Base-by-base conservation (phyloP, 2,329 filamentous ascomycete species). In the Alternaria panax region DNA sequence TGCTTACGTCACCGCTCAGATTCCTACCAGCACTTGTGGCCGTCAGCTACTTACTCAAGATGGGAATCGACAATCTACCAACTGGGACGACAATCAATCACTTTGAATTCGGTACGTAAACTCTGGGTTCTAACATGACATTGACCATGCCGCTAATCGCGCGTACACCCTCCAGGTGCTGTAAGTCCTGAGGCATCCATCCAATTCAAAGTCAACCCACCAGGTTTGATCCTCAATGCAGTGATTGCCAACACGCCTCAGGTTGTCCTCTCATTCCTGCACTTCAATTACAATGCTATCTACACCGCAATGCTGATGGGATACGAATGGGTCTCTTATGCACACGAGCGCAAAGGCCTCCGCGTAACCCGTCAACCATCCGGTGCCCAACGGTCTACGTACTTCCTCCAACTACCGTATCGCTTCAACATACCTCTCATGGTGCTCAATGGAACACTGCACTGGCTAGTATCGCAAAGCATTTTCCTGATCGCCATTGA, bases 221-320 rank as follows among this genome's bases (percentile, higher is more conserved):
- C 14, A 16, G 30, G 3, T 32, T 32, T 32, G 5, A 32, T 32
- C 30, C 14, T 11, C 12, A 32, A 32, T 5, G 30, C 2, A 0
- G 12, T 32, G 14, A 32, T 14, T 14, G 30, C 30, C 30, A 32
- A 32, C 5, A 32, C 72, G 1, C 80, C 82, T 0, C 83, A 85
- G 63, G 59, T 82, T 0, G 59, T 84, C 20, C 59, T 84, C 1
- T 82, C 80, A 0, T 65, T 83, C 12, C 36, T 83, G 0, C 85
- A 85, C 64, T 74, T 83, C 16, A 69, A 76, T 1, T 81, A 79
- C 70, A 84, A 84, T 60, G 72, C 72, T 2, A 69, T 84, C 2
- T 71, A 82, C n/a, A 86, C 82, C 0, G 75, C 70, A 3, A 84
- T 85, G 74, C 75, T 83, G 0, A 66, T 81, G 0, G 80, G 79